These are phyloP conservation scores for Cryptosporidium parvum DNA, from an alignment of 169 alveolate species.

Conservation along the genomic window DNA sequence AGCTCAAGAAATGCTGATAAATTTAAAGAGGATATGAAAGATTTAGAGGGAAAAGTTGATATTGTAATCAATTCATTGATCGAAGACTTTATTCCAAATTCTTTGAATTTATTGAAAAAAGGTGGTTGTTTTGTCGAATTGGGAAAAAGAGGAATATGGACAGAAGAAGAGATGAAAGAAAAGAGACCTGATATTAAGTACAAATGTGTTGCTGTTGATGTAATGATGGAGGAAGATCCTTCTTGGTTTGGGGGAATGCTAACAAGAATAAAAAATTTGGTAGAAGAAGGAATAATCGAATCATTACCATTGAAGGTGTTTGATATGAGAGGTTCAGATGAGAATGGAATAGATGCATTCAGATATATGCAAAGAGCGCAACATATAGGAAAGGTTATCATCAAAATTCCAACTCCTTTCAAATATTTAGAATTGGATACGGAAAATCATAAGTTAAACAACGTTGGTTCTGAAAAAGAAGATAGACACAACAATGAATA, in stretches of 20 bases:
- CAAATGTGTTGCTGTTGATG: constrained; percentile 53
- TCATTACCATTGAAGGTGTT: neutral
- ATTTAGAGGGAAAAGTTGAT: constrained; percentile 41
- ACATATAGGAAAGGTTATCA: constrained; percentile 76
- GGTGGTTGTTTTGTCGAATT: constrained; percentile 63
- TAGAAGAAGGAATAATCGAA: constrained; percentile 60
- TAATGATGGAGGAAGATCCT: constrained; percentile 40
- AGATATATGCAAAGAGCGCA: constrained; percentile 75
- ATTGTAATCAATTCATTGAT: constrained; percentile 58
- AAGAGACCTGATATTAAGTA: constrained; percentile 44
- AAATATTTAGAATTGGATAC: constrained; percentile 39
- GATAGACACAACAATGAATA: no score
- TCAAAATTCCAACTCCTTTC: constrained; percentile 48
- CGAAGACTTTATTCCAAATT: constrained; percentile 41
- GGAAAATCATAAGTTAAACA: neutral
- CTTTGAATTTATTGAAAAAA: constrained; percentile 26
- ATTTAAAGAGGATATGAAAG: constrained; percentile 31
- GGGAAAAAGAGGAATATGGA: constrained; percentile 46
- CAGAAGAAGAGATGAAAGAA: constrained; percentile 11
- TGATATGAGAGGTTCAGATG: constrained; percentile 4
- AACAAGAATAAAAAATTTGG: constrained; percentile 19
- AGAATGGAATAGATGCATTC: constrained; percentile 31
- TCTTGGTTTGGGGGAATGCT: constrained; percentile 49
- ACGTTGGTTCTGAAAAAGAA: no score
- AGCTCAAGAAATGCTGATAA: constrained; percentile 56